These are phyloP conservation scores for Mycena belliarum DNA, from an alignment of 768 basidiomycete species.

Conservation along the genomic window DNA sequence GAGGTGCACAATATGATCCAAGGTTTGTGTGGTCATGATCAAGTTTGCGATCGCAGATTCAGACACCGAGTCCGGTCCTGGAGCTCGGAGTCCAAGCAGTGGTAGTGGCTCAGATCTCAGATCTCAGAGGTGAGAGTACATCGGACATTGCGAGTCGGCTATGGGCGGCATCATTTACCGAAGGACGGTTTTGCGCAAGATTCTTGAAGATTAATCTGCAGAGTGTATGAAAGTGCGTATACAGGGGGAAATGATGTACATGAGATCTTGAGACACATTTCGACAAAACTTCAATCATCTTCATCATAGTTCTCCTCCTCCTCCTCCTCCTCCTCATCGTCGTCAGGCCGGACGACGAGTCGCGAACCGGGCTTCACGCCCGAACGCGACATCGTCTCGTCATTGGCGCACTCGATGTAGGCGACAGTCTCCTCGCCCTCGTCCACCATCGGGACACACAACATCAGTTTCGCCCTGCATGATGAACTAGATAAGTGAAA, in stretches of 20 bases:
- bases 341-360: not conserved
- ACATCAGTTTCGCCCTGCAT: slow-evolving; percentile 13
- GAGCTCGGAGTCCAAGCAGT: too few relatives aligned
- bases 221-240: too few relatives aligned
- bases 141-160: too few relatives aligned
- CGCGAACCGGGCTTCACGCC: not conserved
- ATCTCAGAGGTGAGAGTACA: too few relatives aligned
- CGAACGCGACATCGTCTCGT: slow-evolving; percentile 7
- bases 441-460: not conserved
- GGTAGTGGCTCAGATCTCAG: too few relatives aligned
- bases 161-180: too few relatives aligned
- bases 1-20: slow-evolving; percentile 77
- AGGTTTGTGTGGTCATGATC: slow-evolving; percentile 41
- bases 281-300: too few relatives aligned
- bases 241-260: not conserved
- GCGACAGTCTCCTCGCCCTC: not conserved
- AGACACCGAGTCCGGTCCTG: too few relatives aligned
- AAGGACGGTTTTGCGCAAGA: too few relatives aligned
- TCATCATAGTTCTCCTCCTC: not conserved
- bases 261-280: too few relatives aligned
- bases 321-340: slow-evolving; percentile 4
- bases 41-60: too few relatives aligned
- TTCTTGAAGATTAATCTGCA: too few relatives aligned
- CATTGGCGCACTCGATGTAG: slow-evolving; percentile 2
- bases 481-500: not conserved